Base-by-base conservation (phyloP, 164 flowering plant species). In the Brasenia schreberi region DNA sequence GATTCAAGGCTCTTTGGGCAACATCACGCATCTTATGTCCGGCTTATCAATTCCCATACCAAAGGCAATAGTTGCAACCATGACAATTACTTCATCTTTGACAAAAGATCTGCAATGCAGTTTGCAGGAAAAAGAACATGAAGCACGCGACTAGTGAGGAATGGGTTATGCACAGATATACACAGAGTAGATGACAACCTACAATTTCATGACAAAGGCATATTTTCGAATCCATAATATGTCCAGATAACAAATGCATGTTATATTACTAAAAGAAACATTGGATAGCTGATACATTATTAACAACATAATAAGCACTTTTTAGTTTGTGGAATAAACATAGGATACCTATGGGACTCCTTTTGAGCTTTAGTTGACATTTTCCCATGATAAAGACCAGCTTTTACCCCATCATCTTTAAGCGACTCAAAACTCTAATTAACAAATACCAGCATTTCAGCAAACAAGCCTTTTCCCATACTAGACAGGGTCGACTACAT, bases 21-120 rank as follows among this genome's bases (percentile, higher is more conserved):
- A 64, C 86, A 83, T 76, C 60, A 85, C 86, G 68, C 82, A 74
- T 69, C 89, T 78, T 65, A 85, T 70, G 68, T 85, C 67, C 27
- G 89, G 85, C 71, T 85, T 85, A 79, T 85, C 89, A 71, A 85
- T 79, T 19, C 89, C 89, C 89, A 85, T 85, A 53, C 89, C 89
- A 77, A 85, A 85, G 72, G 89, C 89, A 73, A 85, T 65, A 63
- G 89, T 85, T 11, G 89, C 89, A 60, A 85, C 87, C 86, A 85
- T 81, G 69, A 85, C 84, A 62, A 66, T 65, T 67, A 80, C 45
- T 70, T 85, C 89, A 74, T 85, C 89, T 64, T 81, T 79, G 65
- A 85, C 72, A 70, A 85, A 85, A 64, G 75, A 73, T 75, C 89
- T 85, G 82, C 23, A 67, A 53, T 1, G 53, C 53, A 45, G 7